A percentile compares a stretch with the other conserved stretches of the same genome.
Conservation (phyloP, 2,329 filamentous ascomycete species). For the Ophiosphaerella korrae region DNA sequence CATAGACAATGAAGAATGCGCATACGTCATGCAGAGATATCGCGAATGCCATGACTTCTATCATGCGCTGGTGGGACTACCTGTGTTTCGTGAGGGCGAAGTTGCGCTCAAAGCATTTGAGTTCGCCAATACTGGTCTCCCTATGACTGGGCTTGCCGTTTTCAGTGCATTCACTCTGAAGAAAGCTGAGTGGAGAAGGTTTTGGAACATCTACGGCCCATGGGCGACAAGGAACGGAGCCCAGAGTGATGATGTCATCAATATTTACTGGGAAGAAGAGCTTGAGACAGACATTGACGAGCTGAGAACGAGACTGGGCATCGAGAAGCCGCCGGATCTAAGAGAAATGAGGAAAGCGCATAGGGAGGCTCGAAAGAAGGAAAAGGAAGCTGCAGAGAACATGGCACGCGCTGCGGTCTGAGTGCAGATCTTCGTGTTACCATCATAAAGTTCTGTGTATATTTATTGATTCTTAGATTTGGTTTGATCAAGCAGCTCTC, state of each 20-base stretch:
- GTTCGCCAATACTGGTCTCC: conserved; percentile 90
- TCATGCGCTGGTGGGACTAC: conserved; percentile 89
- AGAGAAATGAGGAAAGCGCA: conserved; percentile 74
- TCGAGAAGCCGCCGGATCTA: conserved; percentile 87
- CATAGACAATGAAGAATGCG: conserved; percentile 93
- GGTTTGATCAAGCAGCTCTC: too few relatives aligned
- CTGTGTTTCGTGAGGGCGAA: conserved; percentile 92
- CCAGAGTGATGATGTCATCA: conserved; percentile 79
- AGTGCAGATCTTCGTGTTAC: neutral
- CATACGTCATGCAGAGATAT: conserved; percentile 98
- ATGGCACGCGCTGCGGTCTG: conserved; percentile 25
- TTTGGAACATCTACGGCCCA: conserved; percentile 78
- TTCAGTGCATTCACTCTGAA: conserved; percentile 72
- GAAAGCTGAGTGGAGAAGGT: conserved; percentile 66
- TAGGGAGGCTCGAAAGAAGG: conserved; percentile 69
- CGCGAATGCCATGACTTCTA: conserved; percentile 98
- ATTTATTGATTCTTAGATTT: too few relatives aligned
- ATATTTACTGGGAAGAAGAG: conserved; percentile 97
- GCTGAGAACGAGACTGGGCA: conserved; percentile 74
- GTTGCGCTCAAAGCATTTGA: conserved; percentile 98
- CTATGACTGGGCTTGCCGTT: conserved; percentile 90
- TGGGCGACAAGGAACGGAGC: conserved; percentile 90
- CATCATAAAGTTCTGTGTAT: too few relatives aligned
- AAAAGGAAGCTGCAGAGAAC: conserved; percentile 57
- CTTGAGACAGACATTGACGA: conserved; percentile 81